These are phyloP conservation scores for Aspergillus neotritici DNA, from an alignment of 2,329 filamentous ascomycete species.

Conservation along the genomic window DNA sequence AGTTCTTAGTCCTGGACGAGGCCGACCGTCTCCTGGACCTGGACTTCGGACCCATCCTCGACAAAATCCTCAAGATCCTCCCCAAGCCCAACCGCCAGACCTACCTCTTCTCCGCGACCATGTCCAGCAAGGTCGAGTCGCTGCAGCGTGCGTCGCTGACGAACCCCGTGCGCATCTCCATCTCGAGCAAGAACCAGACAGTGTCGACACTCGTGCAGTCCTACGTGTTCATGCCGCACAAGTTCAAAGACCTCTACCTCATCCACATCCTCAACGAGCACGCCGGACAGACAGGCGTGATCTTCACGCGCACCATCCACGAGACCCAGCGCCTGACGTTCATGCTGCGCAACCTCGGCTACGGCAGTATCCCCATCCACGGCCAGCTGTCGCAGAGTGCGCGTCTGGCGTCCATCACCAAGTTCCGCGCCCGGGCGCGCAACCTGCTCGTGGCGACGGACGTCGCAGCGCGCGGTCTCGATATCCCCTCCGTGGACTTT, in stretches of 20 bases:
- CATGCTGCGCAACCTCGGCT: slow-evolving; percentile 75
- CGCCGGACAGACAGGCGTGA: slow-evolving; percentile 76
- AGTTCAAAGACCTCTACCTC: slow-evolving; percentile 84
- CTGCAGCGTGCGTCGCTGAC: slow-evolving; percentile 82
- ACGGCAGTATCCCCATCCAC: slow-evolving; percentile 86
- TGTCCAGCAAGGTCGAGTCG: slow-evolving; percentile 88
- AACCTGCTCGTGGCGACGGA: slow-evolving; percentile 87
- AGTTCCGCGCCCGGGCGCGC: slow-evolving; percentile 75
- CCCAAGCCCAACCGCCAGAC: slow-evolving; percentile 66
- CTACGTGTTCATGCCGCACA: slow-evolving; percentile 79
- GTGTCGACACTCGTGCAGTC: slow-evolving; percentile 82
- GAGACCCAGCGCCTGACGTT: slow-evolving; percentile 83
- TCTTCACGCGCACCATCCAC: slow-evolving; percentile 88
- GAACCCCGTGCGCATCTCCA: slow-evolving; percentile 76
- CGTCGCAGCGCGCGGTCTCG: slow-evolving; percentile 85
- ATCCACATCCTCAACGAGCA: slow-evolving; percentile 82
- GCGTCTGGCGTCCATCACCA: slow-evolving; percentile 79
- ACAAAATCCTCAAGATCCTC: slow-evolving; percentile 87
- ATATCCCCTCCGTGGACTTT: slow-evolving; percentile 85
- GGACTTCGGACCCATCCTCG: slow-evolving; percentile 86
- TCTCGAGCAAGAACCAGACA: slow-evolving; percentile 83
- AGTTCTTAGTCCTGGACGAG: slow-evolving; percentile 92
- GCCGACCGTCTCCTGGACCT: slow-evolving; percentile 87
- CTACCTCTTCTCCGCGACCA: slow-evolving; percentile 89
- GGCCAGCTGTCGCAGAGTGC: slow-evolving; percentile 84